These are phyloP conservation scores for Aristolochia fimbriata DNA, from an alignment of 164 flowering plant species.

Conservation along the genomic window DNA sequence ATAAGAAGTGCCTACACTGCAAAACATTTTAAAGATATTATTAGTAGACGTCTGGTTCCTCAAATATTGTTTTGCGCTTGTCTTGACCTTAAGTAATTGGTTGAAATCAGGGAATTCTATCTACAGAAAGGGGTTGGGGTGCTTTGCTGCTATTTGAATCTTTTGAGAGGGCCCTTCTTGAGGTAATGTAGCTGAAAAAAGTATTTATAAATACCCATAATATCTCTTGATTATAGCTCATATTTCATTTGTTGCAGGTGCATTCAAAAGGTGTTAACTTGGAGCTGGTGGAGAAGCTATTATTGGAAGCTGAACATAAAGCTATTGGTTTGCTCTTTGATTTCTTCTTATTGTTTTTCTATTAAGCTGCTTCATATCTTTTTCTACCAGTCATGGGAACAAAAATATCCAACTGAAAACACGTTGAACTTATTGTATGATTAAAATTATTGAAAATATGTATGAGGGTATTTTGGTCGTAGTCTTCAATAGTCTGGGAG, in stretches of 20 bases:
- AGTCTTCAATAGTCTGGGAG: no score
- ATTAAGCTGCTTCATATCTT: no score
- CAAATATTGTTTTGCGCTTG: no score
- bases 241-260: slow-evolving; percentile 34
- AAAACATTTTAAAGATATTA: no score
- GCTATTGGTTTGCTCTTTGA: slow-evolving; percentile 34
- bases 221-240: background rate
- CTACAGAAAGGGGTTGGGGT: slow-evolving; percentile 78
- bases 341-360: slow-evolving; percentile 1
- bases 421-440: no score
- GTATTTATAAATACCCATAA: background rate
- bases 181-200: slow-evolving; percentile 29
- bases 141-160: slow-evolving; percentile 51
- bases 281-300: slow-evolving; percentile 47
- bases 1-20: no score
- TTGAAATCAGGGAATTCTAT: slow-evolving; percentile 65
- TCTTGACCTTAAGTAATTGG: background rate
- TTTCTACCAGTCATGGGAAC: no score
- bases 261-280: slow-evolving; percentile 75
- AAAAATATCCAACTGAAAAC: no score
- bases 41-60: no score
- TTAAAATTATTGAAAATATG: no score
- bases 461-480: no score
- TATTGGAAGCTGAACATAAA: slow-evolving; percentile 40
- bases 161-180: slow-evolving; percentile 72